These are phyloP conservation scores for Quercus ilex DNA, from an alignment of 306 rosid species.

Conservation along the genomic window DNA sequence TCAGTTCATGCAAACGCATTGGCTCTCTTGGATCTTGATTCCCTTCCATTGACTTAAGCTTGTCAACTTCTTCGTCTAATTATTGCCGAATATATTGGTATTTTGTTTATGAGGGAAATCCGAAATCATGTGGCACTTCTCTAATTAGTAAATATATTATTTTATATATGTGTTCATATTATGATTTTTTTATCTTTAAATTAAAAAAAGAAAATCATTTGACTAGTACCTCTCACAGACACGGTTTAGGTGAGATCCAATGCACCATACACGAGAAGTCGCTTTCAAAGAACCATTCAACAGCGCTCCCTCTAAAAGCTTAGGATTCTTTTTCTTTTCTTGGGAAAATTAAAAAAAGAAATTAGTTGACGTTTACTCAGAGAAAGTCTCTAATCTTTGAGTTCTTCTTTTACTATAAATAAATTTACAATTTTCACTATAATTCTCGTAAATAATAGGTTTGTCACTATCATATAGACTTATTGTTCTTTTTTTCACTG, in stretches of 20 bases:
- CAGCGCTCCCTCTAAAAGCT: background rate
- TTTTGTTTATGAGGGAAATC: background rate
- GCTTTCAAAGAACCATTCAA: background rate
- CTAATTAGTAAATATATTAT: background rate
- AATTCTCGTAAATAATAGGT: rapidly evolving
- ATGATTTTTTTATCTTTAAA: background rate
- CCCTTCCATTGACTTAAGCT: background rate
- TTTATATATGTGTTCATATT: background rate
- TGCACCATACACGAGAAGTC: background rate
- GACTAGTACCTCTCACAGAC: background rate
- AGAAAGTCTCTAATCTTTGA: no score
- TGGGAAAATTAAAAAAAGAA: background rate
- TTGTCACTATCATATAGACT: rapidly evolving
- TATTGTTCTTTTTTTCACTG: rapidly evolving
- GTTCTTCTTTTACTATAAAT: no score
- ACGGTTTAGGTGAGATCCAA: slow-evolving; percentile 6
- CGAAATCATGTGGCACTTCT: background rate
- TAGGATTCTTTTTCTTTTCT: background rate
- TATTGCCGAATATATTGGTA: background rate
- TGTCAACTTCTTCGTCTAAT: background rate
- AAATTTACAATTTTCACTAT: no score
- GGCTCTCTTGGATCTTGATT: background rate
- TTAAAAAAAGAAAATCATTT: background rate
- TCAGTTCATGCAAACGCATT: background rate
- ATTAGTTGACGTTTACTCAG: background rate